A percentile compares a stretch with the other conserved stretches of the same genome.
Evolutionary conservation across 768 basidiomycete genomes (phyloP).

Genomic region (Dentipellis sp.): DNA sequence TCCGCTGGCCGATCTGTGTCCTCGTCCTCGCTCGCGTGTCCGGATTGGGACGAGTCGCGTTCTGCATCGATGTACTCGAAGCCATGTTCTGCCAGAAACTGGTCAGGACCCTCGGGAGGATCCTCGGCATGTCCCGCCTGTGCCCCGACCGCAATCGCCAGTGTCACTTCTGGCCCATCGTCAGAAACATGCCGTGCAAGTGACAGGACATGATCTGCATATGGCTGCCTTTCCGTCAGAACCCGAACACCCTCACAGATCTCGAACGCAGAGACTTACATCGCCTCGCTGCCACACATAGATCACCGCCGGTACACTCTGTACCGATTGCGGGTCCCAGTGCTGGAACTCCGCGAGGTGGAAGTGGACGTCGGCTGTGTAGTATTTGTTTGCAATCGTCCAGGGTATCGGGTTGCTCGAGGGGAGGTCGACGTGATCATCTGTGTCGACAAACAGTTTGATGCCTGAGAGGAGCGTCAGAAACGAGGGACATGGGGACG

Average conservation of each 20-base stretch:
- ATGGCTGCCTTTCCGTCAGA: slow-evolving; percentile 32
- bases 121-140: slow-evolving; percentile 17
- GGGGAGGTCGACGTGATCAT: slow-evolving; percentile 4
- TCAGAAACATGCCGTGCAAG: slow-evolving; percentile 39
- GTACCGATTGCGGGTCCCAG: slow-evolving; percentile 31
- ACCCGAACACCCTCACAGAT: no score
- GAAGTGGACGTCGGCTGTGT: slow-evolving; percentile 70
- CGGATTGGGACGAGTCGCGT: slow-evolving; percentile 8
- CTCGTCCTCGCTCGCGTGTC: neutral
- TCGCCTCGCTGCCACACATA: slow-evolving; percentile 64
- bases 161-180: slow-evolving; percentile 59
- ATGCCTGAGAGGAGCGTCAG: slow-evolving; percentile 15
- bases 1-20: neutral
- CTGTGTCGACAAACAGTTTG: slow-evolving; percentile 14
- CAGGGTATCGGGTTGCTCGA: slow-evolving; percentile 39
- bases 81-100: slow-evolving; percentile 55
- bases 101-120: slow-evolving; percentile 41
- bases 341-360: slow-evolving; percentile 37
- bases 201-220: slow-evolving; percentile 42
- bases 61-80: slow-evolving; percentile 71
- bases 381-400: slow-evolving; percentile 77
- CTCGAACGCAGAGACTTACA: slow-evolving; percentile 37
- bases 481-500: neutral
- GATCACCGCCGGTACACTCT: slow-evolving; percentile 57
- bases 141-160: slow-evolving; percentile 51